Percentiles rank a stretch among this genome's conserved stretches.
Conservation (phyloP, 2,329 filamentous ascomycete species). For the Fusarium graminum region DNA sequence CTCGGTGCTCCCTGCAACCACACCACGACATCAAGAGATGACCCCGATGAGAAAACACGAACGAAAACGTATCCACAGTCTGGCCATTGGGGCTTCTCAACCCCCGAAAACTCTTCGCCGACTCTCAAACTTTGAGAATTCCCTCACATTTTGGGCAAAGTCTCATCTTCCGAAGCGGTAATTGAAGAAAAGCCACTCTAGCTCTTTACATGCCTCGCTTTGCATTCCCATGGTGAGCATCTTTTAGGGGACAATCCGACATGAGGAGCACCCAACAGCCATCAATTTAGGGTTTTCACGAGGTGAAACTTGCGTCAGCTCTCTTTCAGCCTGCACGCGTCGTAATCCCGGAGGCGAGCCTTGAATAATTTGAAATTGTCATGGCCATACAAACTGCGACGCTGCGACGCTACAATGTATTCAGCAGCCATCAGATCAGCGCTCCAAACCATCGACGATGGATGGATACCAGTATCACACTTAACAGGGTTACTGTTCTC, state of each 20-base stretch:
- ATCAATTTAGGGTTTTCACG: slow-evolving; percentile 26
- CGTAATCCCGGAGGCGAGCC: slow-evolving; percentile 21
- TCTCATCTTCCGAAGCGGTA: neutral
- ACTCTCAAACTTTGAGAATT: slow-evolving; percentile 26
- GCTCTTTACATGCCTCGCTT: slow-evolving; percentile 6
- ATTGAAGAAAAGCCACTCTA: slow-evolving; percentile 3
- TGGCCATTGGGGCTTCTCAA: slow-evolving; percentile 46
- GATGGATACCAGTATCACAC: neutral
- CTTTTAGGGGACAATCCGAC: slow-evolving; percentile 2
- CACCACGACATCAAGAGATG: slow-evolving; percentile 47
- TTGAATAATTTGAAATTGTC: slow-evolving; percentile 11
- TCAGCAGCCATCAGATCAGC: slow-evolving; percentile 4
- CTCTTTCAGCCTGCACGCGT: slow-evolving; percentile 12
- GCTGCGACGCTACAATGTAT: slow-evolving; percentile 31
- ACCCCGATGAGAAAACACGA: slow-evolving; percentile 43
- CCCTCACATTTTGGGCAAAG: slow-evolving; percentile 17
- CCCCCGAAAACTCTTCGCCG: slow-evolving; percentile 37
- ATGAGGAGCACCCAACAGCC: slow-evolving; percentile 13
- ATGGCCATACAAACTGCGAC: slow-evolving; percentile 30
- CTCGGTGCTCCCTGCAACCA: slow-evolving; percentile 37
- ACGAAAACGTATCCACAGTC: slow-evolving; percentile 46
- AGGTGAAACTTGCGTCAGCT: slow-evolving; percentile 30
- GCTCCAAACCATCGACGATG: slow-evolving; percentile 1
- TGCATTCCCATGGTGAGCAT: slow-evolving; percentile 4
- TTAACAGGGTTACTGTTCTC: neutral